Base-by-base conservation (phyloP, 2,329 filamentous ascomycete species). In the Colletotrichum musicola region DNA sequence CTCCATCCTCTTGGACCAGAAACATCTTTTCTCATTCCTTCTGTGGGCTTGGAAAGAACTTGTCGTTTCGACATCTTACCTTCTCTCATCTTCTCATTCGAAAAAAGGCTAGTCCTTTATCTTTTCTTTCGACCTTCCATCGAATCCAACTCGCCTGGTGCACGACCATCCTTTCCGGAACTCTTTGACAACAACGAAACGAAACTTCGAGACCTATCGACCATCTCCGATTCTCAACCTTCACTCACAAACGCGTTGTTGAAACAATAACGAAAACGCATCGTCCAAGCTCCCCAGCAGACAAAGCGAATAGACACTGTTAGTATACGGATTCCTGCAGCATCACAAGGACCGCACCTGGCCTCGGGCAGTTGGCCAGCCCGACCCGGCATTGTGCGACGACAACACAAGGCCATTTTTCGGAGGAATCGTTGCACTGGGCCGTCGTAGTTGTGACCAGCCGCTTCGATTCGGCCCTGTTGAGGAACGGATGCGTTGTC, bases 101-200 rank as follows among this genome's bases (percentile, higher is more conserved):
- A 35, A 64, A 63, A 74, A 72, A 78, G 77, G 74, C 74, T 81
- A 78, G 79, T 75, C 81, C 81, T 81, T 74, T 9, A 10, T 35
- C 30, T 74, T 64, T 74, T 63, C 72, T 72, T 72, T 70, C 66
- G 73, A 77, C 72, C 74, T 74, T 71, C 71, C 70, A 63, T 69
- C 60, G 51, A 66, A 57, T 66, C 69, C 70, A 71, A 74, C 71
- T 67, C 72, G 73, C 74, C 74, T 74, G 73, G 72, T 71, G 73
- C 73, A 70, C 53, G 61, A 62, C 65, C 60, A 62, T 72, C 72
- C 63, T 71, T 73, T 62, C 18, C 60, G 60, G 58, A 71, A 62
- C 57, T 22, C 18, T 35, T 35, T 46, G 50, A 61, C 68, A 30
- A 70, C 61, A 63, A 59, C 62, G 40, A 60, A 55, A 57, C 66